Base-by-base conservation (phyloP, 176 grass and related monocot genomes). In the Phragmites australis region DNA sequence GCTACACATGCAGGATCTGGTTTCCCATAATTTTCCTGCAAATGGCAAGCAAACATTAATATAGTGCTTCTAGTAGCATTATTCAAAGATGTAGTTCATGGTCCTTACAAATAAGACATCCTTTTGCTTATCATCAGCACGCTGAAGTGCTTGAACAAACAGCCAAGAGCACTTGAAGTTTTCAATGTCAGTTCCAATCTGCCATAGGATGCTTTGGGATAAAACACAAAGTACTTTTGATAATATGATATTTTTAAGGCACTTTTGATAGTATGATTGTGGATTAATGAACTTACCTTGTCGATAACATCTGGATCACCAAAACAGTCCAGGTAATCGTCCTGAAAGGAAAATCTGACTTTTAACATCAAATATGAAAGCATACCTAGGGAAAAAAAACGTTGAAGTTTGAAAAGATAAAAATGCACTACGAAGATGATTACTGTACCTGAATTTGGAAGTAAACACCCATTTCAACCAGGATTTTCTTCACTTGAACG, bases 241-340 rank as follows among this genome's bases (percentile, higher is more conserved):
- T 25, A 64, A 5, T 31, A 76, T 9, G 11, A 18, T 21, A 13
- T 11, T 45, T 40, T n/a, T 32, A 9, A 12, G n/a, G n/a, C n/a
- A 14, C n/a, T 48, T 44, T n/a, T 32, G 13, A 12, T 21, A 59
- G 13, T 37, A 74, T 9, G 12, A 15, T 23, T 40, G 57, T 29
- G 40, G 17, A 44, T 9, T 45, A 55, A 72, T 4, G 31, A 21
- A 71, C 64, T 74, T 80, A 82, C 93, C 93, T 93, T 93, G 64
- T 88, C 88, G 37, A 89, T 81, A 71, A 90, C 70, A 62, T 78
- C 79, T 63, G 88, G 88, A 82, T 97, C 89, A 72, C 93, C 93
- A 68, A 97, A 97, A 83, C 90, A 93, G 85, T 97, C 93, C 6
- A 93, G 67, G 75, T 85, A 97, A 83, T 97, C 93, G 57, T 97